Percentiles rank a stretch among this genome's conserved stretches.
phyloP scores from a whole-genome alignment of 371 early-diverging fungal species.

The Mucor piriformis region DNA sequence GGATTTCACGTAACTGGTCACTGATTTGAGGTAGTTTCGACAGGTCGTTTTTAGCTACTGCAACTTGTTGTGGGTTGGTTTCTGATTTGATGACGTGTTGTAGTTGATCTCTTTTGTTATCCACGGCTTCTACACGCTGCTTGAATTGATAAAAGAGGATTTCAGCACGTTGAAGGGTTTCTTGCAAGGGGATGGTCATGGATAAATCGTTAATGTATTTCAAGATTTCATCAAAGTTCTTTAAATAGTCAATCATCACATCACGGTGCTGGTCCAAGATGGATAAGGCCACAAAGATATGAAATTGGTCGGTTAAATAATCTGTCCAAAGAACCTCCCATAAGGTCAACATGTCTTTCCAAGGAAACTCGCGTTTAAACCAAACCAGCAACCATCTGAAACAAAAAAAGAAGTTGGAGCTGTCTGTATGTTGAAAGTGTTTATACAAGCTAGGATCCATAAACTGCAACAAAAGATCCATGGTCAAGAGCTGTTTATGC shows the following conservation, averaged over 20 bases:
- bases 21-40: constrained; percentile 13
- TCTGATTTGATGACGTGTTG: constrained; percentile 1
- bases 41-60: constrained; percentile 9
- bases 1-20: constrained; percentile 13
- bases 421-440: constrained; percentile 79
- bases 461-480: constrained; percentile 78
- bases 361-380: constrained; percentile 93
- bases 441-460: constrained; percentile 80
- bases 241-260: constrained; percentile 77
- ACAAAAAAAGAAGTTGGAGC: constrained; percentile 88
- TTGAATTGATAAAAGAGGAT: constrained; percentile 77
- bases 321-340: constrained; percentile 94
- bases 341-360: constrained; percentile 74
- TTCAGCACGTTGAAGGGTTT: constrained; percentile 80
- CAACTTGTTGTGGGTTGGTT: not conserved
- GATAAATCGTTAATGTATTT: constrained; percentile 92
- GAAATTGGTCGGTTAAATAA: constrained; percentile 76
- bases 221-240: constrained; percentile 89
- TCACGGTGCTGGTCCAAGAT: constrained; percentile 83
- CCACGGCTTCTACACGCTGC: constrained; percentile 49
- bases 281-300: constrained; percentile 88
- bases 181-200: constrained; percentile 73
- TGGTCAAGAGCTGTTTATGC: constrained; percentile 79
- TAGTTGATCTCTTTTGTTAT: constrained; percentile 24
- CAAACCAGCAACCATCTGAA: constrained; percentile 94